A percentile compares a stretch with the other conserved stretches of the same genome.
These are phyloP conservation scores for Blastobotrys mokoenaii DNA, from an alignment of 805 yeast species.

Conservation along the genomic window DNA sequence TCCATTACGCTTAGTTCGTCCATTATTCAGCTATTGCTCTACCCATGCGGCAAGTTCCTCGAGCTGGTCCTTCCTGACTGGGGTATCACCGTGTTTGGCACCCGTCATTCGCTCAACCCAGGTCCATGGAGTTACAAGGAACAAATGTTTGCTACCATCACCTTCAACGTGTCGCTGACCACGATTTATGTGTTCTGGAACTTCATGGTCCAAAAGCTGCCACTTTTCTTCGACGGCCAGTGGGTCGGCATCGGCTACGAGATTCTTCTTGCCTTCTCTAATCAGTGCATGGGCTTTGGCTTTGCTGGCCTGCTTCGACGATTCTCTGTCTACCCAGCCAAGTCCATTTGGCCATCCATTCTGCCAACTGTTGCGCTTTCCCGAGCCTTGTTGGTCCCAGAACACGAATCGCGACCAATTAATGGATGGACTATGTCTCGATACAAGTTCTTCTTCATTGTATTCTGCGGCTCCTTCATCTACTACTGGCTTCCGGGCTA, in stretches of 20 bases:
- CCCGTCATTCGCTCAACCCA: conserved; percentile 41
- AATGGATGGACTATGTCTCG: conserved; percentile 46
- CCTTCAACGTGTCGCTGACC: conserved; percentile 14
- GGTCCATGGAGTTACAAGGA: conserved; percentile 59
- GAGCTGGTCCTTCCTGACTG: conserved; percentile 39
- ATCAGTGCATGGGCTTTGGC: conserved; percentile 61
- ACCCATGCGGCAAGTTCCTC: conserved; percentile 47
- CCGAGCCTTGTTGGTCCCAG: conserved; percentile 36
- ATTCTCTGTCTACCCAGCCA: conserved; percentile 51
- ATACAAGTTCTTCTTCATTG: conserved; percentile 34
- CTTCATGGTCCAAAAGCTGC: conserved; percentile 25
- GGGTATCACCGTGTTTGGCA: conserved; percentile 34
- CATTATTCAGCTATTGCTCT: conserved; percentile 52
- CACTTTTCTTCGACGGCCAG: conserved; percentile 21
- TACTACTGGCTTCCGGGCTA: conserved; percentile 56
- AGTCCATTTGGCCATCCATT: conserved; percentile 57
- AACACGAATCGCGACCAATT: conserved; percentile 13
- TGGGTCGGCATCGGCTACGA: conserved; percentile 35
- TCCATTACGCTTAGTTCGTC: conserved; percentile 40
- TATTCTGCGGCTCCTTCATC: conserved; percentile 33
- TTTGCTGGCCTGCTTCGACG: conserved; percentile 54
- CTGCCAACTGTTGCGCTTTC: conserved; percentile 50
- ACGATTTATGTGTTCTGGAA: conserved; percentile 16
- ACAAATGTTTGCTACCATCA: conserved; percentile 49
- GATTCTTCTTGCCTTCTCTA: conserved; percentile 42